Evolutionary conservation across 148 eudicot genomes (phyloP).

Genomic region (Cornus suecica): DNA sequence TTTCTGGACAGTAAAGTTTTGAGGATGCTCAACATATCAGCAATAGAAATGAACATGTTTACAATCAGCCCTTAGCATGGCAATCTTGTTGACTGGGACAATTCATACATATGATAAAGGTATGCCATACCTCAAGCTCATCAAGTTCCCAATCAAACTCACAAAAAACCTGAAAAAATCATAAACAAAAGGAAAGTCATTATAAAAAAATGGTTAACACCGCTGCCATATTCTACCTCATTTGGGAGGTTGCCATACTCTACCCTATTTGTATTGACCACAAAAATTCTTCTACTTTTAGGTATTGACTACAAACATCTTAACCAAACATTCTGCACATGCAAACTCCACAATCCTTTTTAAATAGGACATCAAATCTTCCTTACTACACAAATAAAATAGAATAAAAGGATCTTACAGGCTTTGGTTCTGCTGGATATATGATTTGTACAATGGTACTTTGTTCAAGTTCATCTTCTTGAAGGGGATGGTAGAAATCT

Average conservation of each 20-base stretch:
- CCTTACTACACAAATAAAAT: neutral
- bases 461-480: conserved; percentile 88
- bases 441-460: conserved; percentile 69
- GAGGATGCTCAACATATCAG: neutral
- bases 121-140: conserved; percentile 69
- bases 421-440: conserved; percentile 71
- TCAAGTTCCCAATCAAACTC: conserved; percentile 98
- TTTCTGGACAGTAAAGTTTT: neutral
- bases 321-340: neutral
- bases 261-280: too few relatives aligned
- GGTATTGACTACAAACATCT: neutral
- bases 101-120: neutral
- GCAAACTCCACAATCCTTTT: neutral
- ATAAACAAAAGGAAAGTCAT: conserved; percentile 6
- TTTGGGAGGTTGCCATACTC: neutral
- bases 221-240: neutral
- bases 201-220: neutral
- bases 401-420: conserved; percentile 57
- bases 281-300: neutral
- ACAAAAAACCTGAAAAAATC: conserved; percentile 56
- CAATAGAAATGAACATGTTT: neutral
- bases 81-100: neutral
- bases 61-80: neutral
- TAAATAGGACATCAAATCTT: neutral
- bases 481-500: conserved; percentile 87